Percentiles rank a stretch among this genome's conserved stretches.
Evolutionary conservation across 345 rosid species (phyloP).

Genomic region (Sisymbrium irio): DNA sequence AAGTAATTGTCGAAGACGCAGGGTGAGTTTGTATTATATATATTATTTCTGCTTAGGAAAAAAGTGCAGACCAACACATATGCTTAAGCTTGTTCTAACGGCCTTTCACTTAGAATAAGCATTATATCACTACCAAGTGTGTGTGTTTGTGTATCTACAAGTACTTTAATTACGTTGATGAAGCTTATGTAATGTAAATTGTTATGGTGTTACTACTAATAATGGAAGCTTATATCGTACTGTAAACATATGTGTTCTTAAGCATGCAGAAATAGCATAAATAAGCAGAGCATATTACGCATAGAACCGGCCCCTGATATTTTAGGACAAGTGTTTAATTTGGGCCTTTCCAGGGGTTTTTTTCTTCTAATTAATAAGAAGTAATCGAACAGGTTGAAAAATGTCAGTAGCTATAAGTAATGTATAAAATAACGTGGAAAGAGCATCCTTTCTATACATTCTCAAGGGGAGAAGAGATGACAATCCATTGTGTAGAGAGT

Average conservation of each 20-base stretch:
- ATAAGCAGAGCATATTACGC: not conserved
- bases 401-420: too few species aligned
- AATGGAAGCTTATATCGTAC: not conserved
- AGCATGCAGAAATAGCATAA: not conserved
- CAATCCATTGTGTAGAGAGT: too few species aligned
- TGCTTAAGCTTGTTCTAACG: conserved; percentile 20
- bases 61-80: conserved; percentile 27
- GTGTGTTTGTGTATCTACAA: conserved; percentile 15
- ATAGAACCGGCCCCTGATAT: not conserved
- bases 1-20: not conserved
- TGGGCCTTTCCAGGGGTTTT: too few species aligned
- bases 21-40: conserved; percentile 6
- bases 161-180: conserved; percentile 19
- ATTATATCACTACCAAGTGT: conserved; percentile 28
- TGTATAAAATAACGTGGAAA: too few species aligned
- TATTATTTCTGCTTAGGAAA: not conserved
- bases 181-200: conserved; percentile 23
- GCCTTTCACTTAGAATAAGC: conserved; percentile 20
- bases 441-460: too few species aligned
- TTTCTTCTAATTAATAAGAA: too few species aligned
- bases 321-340: too few species aligned
- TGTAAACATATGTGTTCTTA: conserved; percentile 8
- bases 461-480: too few species aligned
- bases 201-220: not conserved
- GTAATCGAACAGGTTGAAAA: too few species aligned